Conservation (phyloP, 2,329 filamentous ascomycete genomes). For the Penicillium sp. region DNA sequence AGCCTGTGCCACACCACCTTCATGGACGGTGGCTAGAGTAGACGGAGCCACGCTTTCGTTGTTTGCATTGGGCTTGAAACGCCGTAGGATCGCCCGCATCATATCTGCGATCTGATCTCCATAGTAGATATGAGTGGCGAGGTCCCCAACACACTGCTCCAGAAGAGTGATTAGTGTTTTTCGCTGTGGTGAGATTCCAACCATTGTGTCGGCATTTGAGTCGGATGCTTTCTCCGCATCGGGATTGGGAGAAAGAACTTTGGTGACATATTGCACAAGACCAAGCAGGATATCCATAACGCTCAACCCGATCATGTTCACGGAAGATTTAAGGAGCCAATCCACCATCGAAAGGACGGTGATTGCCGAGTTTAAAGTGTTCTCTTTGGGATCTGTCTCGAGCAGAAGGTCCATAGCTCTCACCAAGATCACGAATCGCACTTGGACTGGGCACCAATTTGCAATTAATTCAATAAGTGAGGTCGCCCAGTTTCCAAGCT, state of each 20-base stretch:
- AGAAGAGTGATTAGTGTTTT: conserved; percentile 63
- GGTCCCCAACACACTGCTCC: conserved; percentile 76
- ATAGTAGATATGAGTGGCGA: conserved; percentile 95
- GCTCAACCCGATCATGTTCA: conserved; percentile 91
- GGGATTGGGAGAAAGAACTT: conserved; percentile 57
- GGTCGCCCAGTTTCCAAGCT: conserved; percentile 67
- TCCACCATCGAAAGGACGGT: conserved; percentile 72
- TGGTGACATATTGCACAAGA: conserved; percentile 74
- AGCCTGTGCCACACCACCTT: conserved; percentile 10
- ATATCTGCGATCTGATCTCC: conserved; percentile 94
- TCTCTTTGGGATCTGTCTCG: conserved; percentile 61
- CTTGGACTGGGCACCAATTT: conserved; percentile 87
- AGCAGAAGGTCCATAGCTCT: conserved; percentile 72
- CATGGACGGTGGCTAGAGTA: conserved; percentile 28
- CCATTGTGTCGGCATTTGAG: conserved; percentile 7
- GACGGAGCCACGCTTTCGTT: conserved; percentile 43
- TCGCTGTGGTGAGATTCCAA: conserved; percentile 47
- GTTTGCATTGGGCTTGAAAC: conserved; percentile 61
- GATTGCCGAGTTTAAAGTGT: conserved; percentile 66
- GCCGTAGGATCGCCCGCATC: conserved; percentile 71
- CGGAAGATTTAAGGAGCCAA: conserved; percentile 74
- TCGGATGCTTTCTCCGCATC: conserved; percentile 21
- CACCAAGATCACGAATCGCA: conserved; percentile 84
- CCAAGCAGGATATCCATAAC: conserved; percentile 91
- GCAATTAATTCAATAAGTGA: conserved; percentile 73